Evolutionary conservation across 768 basidiomycete species (phyloP).

Genomic region (Boletus patriciae): DNA sequence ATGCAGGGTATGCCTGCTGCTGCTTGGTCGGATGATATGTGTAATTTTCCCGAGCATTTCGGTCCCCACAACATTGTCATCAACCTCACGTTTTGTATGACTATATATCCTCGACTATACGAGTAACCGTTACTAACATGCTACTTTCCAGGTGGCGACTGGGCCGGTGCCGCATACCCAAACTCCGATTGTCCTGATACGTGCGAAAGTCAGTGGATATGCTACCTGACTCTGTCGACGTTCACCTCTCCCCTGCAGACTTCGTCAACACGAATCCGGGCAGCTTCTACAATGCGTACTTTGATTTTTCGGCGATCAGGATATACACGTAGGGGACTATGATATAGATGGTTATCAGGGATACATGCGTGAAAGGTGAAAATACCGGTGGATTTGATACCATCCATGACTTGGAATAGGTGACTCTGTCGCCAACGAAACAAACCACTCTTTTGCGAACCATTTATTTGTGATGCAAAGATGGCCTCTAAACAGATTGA

Average conservation of each 20-base stretch:
- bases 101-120: slow-evolving; percentile 1
- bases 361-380: not conserved
- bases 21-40: slow-evolving; percentile 34
- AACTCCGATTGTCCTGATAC: slow-evolving; percentile 52
- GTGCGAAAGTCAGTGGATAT: slow-evolving; percentile 47
- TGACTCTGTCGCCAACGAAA: not conserved
- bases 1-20: slow-evolving; percentile 35
- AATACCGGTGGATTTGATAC: slow-evolving; percentile 11
- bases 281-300: slow-evolving; percentile 69
- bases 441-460: not conserved
- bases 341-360: not conserved
- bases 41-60: slow-evolving; percentile 39
- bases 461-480: not conserved
- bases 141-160: slow-evolving; percentile 49
- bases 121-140: not conserved
- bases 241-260: slow-evolving; percentile 35
- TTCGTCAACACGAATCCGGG: slow-evolving; percentile 46
- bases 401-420: not conserved
- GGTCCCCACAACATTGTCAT: slow-evolving; percentile 37
- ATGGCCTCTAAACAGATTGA: too few relatives aligned
- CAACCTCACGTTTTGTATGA: slow-evolving; percentile 62
- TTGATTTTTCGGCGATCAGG: slow-evolving; percentile 63
- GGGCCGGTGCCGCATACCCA: slow-evolving; percentile 51
- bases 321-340: slow-evolving; percentile 40
- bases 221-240: not conserved